Conservation (phyloP, 768 basidiomycete genomes). For the Leucosporidium creatinivorum region DNA sequence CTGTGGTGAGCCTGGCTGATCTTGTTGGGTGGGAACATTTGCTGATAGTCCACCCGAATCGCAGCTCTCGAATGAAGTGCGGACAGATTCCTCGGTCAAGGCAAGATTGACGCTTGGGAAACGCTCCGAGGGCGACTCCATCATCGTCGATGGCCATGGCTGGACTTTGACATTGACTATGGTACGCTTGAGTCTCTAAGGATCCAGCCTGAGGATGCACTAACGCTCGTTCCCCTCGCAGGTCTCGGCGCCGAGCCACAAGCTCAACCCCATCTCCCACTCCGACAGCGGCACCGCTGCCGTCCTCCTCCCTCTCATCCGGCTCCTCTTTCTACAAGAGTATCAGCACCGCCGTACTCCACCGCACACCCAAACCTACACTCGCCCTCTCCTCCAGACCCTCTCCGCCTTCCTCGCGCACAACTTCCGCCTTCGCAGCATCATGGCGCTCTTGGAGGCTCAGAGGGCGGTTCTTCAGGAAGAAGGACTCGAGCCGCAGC, state of each 20-base stretch:
- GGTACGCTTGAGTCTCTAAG: neutral
- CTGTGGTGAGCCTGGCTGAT: constrained; percentile 23
- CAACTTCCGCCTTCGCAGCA: neutral
- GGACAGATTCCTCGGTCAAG: neutral
- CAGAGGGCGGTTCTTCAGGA: neutral
- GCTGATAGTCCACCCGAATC: too few species aligned
- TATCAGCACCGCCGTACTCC: constrained; percentile 16
- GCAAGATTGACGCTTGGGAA: constrained; percentile 15
- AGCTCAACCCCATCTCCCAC: neutral
- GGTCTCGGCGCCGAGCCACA: neutral
- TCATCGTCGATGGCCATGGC: neutral
- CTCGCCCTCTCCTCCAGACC: constrained; percentile 9
- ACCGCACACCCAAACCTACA: neutral
- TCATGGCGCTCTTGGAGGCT: neutral
- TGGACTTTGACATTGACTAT: constrained; percentile 5
- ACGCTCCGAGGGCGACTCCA: constrained; percentile 5
- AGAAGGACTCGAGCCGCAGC: neutral
- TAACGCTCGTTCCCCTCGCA: neutral
- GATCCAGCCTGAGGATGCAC: neutral
- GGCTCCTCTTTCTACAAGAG: constrained; percentile 25
- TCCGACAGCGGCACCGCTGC: neutral
- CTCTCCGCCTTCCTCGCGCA: constrained; percentile 14
- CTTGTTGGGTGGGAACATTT: too few species aligned
- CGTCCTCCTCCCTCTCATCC: constrained; percentile 12
- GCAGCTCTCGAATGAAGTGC: constrained; percentile 19